These are phyloP conservation scores for Powellomyces hirtus DNA, from an alignment of 192 early-diverging fungal genomes.

Conservation along the genomic window DNA sequence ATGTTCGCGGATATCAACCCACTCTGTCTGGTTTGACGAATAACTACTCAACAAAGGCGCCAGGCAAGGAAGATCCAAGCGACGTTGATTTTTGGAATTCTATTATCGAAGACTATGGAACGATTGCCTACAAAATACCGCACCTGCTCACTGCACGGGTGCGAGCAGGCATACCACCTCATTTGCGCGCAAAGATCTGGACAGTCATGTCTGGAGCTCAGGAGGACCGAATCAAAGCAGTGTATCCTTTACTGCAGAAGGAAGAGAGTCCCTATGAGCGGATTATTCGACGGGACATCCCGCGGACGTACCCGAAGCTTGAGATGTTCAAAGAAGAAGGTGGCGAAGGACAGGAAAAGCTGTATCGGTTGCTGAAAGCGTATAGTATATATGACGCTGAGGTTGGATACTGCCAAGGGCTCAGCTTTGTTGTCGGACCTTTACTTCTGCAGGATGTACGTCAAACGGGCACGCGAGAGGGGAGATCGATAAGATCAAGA, in stretches of 20 bases:
- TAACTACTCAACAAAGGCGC: constrained; percentile 7
- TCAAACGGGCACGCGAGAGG: background rate
- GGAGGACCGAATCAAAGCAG: constrained; percentile 58
- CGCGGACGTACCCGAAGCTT: constrained; percentile 82
- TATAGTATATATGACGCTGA: constrained; percentile 86
- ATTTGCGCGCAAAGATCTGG: constrained; percentile 85
- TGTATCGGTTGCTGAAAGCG: constrained; percentile 85
- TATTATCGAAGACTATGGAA: constrained; percentile 24
- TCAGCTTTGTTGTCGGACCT: constrained; percentile 85
- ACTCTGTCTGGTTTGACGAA: constrained; percentile 11
- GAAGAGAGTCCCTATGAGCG: constrained; percentile 63
- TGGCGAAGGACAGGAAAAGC: constrained; percentile 78
- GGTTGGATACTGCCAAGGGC: constrained; percentile 94
- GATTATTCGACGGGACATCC: constrained; percentile 82
- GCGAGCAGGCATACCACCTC: constrained; percentile 76
- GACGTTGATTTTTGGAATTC: constrained; percentile 37
- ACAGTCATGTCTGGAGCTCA: constrained; percentile 78
- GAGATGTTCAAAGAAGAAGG: constrained; percentile 77
- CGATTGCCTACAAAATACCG: constrained; percentile 24
- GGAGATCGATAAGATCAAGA: no score
- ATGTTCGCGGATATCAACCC: constrained; percentile 11
- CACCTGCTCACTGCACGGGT: constrained; percentile 60
- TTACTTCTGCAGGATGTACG: constrained; percentile 77
- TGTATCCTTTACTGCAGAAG: constrained; percentile 66
- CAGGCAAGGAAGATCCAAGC: background rate